These are phyloP conservation scores for Mortierella sp. DNA, from an alignment of 371 early-diverging fungal genomes.

Conservation along the genomic window DNA sequence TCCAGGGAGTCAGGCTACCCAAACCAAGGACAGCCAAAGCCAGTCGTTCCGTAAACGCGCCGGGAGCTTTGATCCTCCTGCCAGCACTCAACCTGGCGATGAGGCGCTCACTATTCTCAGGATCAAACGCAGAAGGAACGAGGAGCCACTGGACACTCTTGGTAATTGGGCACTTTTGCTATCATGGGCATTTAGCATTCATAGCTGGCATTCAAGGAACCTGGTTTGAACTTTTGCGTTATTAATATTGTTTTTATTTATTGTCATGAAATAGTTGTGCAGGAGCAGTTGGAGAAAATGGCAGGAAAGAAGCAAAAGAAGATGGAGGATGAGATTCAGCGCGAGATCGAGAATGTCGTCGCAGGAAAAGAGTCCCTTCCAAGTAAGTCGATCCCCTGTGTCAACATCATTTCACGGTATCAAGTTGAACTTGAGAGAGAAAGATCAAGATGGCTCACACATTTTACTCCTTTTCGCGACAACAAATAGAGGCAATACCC, in stretches of 20 bases:
- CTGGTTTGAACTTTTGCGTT: not conserved
- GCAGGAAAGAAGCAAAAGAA: conserved; percentile 40
- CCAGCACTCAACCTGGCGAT: not conserved
- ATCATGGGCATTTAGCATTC: not conserved
- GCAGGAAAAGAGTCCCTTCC: conserved; percentile 17
- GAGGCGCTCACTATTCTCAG: conserved; percentile 72
- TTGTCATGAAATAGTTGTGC: conserved; percentile 20
- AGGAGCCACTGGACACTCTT: conserved; percentile 83
- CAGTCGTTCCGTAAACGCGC: conserved; percentile 2
- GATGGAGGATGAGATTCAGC: conserved; percentile 18
- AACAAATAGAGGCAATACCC: conserved; percentile 48
- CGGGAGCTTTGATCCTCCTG: not conserved
- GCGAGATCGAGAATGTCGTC: conserved; percentile 13
- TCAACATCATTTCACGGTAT: not conserved
- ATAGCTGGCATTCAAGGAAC: not conserved
- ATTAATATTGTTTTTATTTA: not conserved
- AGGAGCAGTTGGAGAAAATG: conserved; percentile 34
- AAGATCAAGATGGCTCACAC: not conserved
- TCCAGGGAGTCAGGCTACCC: not conserved
- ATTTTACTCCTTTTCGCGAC: not conserved
- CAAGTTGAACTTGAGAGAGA: not conserved
- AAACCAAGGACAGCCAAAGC: not conserved
- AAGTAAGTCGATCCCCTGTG: conserved; percentile 12
- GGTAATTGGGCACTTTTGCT: conserved; percentile 59
- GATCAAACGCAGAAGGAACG: conserved; percentile 83